Evolutionary conservation across 108 stramenopile species (phyloP).

Genomic region (Tribonema minus): DNA sequence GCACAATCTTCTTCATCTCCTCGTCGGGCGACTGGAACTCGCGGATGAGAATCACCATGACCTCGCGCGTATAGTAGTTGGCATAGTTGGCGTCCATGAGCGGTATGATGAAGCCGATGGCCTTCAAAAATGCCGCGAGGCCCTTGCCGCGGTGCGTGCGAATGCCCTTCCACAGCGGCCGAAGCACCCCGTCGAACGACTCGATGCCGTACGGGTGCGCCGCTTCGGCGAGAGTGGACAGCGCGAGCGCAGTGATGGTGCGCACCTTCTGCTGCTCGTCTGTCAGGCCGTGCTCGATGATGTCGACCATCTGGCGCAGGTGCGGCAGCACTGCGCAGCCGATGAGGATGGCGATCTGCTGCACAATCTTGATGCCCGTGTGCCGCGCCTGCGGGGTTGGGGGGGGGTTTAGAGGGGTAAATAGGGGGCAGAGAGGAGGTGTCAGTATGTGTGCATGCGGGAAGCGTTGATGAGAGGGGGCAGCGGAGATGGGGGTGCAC

Average conservation of each 20-base stretch:
- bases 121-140: constrained; percentile 95
- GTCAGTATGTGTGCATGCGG: no score
- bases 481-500: no score
- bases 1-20: constrained; percentile 91
- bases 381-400: constrained; percentile 85
- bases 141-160: constrained; percentile 93
- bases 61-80: constrained; percentile 95
- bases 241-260: constrained; percentile 90
- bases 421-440: no score
- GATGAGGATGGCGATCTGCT: constrained; percentile 95
- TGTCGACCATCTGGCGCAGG: constrained; percentile 86
- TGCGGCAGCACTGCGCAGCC: constrained; percentile 97
- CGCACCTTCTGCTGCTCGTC: constrained; percentile 95
- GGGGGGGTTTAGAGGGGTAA: no score
- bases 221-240: constrained; percentile 93
- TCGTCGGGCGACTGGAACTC: constrained; percentile 78
- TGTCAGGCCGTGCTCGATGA: constrained; percentile 87
- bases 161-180: constrained; percentile 97
- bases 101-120: constrained; percentile 95
- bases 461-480: no score
- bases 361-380: constrained; percentile 98
- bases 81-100: constrained; percentile 97
- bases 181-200: constrained; percentile 94
- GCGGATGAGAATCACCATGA: constrained; percentile 94
- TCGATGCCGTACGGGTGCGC: constrained; percentile 98